Evolutionary conservation across 306 rosid genomes (phyloP), one percentile per base, ranked within the genome.

Genomic region (Vachellia collinsii): DNA sequence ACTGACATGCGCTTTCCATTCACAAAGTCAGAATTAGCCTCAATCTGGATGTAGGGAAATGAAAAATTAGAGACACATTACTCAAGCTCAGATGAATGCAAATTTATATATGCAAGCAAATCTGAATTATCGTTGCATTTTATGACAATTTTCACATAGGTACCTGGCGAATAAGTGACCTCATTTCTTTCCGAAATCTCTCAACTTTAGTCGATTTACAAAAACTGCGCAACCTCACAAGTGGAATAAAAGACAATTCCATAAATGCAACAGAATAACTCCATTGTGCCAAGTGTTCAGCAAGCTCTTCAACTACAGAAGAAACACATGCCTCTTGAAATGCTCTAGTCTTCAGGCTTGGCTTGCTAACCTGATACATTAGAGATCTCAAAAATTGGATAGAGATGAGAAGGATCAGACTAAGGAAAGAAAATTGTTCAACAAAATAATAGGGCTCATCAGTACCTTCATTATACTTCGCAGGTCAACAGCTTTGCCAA

Each of bases 311-410:
- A 72, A 93, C 84, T 75, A 95, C 99, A 83, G 91, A 91, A 83
- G 85, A 82, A 50, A 93, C 97, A 79, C 99, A 95, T 2, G 98
- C 97, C 88, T 95, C 99, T 87, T 93, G 99, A 87, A 91, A 95
- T 77, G 96, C 93, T 72, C 97, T 88, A 75, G 98, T 95, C 92
- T 95, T 95, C 70, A 95, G 81, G 78, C 88, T 87, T 50, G 85
- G 93, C 86, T 95, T 91, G 89, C 92, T 88, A 82, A 95, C 97
- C 99, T 95, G 79, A 63, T 37, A 83, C 78, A 83, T 74, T 62
- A 79, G 11, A 79, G 70, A 43, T 74, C 39, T 72, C 74, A 8
- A 79, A 77, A 76, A 58, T 81, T 44, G 56, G 70, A 39, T 43
- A 46, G 70, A 78, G 54, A 16, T 48, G 58, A 61, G 74, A 76